Evolutionary conservation across 1,284 basidiomycete genomes (phyloP).

Genomic region (Leccinum cinnamomeum): DNA sequence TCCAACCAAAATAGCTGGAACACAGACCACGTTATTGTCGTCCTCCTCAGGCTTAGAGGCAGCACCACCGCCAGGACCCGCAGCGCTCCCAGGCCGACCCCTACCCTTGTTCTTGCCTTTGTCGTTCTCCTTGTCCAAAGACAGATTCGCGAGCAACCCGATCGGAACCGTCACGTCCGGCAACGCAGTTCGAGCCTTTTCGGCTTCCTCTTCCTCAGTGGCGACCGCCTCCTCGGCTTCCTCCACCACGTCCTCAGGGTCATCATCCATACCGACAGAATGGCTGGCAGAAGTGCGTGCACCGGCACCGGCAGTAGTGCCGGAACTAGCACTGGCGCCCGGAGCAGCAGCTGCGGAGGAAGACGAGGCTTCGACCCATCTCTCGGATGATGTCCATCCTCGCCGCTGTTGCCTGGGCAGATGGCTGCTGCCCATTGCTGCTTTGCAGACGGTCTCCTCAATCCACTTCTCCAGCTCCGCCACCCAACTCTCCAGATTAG

Average conservation of each 20-base stretch:
- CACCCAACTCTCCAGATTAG: too few relatives aligned
- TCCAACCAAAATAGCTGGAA: background rate
- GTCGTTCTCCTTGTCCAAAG: constrained; percentile 53
- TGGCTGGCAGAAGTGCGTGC: background rate
- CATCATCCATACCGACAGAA: background rate
- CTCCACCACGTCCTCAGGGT: constrained; percentile 16
- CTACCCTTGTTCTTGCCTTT: constrained; percentile 37
- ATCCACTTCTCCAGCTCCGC: too few relatives aligned
- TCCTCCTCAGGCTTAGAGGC: constrained; percentile 40
- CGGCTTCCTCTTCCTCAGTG: constrained; percentile 36
- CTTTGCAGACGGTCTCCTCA: constrained; percentile 42
- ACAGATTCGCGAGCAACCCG: constrained; percentile 69
- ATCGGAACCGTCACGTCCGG: constrained; percentile 71
- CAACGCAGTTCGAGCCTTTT: constrained; percentile 49
- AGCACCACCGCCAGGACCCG: constrained; percentile 11
- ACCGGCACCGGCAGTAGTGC: background rate
- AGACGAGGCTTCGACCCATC: constrained; percentile 33
- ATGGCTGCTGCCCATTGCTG: constrained; percentile 30
- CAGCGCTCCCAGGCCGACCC: constrained; percentile 21
- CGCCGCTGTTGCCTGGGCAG: constrained; percentile 24
- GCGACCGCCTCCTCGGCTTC: constrained; percentile 31
- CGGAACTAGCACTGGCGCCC: background rate
- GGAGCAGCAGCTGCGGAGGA: background rate
- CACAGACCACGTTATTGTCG: constrained; percentile 64
- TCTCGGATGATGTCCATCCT: constrained; percentile 33